phyloP scores from a whole-genome alignment of 2,329 filamentous ascomycete species.

The Paecilomyces niveus region DNA sequence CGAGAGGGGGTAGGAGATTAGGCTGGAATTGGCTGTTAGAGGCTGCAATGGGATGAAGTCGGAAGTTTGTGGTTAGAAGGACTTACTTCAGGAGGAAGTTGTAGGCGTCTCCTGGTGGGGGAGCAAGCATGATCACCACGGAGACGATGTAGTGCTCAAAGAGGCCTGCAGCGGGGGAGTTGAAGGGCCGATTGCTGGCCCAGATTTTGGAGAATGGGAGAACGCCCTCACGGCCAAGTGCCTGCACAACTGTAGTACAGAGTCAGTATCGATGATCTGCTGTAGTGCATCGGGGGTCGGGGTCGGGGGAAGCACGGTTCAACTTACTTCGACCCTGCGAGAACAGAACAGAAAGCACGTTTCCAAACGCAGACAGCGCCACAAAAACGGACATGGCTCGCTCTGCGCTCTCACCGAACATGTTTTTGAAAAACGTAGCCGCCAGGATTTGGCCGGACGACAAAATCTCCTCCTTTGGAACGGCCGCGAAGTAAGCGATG shows the following conservation, averaged over 20 bases:
- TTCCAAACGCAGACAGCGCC: conserved; percentile 55
- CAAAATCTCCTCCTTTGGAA: conserved; percentile 50
- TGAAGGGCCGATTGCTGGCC: conserved; percentile 62
- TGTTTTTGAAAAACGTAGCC: conserved; percentile 52
- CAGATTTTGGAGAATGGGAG: conserved; percentile 60
- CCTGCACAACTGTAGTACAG: conserved; percentile 33
- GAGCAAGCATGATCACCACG: conserved; percentile 58
- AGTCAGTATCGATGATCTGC: not conserved
- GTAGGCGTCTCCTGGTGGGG: conserved; percentile 61
- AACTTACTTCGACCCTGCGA: conserved; percentile 33
- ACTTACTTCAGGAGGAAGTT: conserved; percentile 49
- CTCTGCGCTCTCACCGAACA: conserved; percentile 50
- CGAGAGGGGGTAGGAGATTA: conserved; percentile 35
- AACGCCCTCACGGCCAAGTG: conserved; percentile 63
- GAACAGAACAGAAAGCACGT: conserved; percentile 53
- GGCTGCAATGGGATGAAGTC: not conserved
- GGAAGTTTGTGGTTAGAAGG: not conserved
- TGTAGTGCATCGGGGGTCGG: not conserved
- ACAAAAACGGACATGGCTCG: conserved; percentile 55
- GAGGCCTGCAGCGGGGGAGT: conserved; percentile 51
- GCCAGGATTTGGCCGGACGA: conserved; percentile 49
- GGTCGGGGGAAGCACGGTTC: not conserved
- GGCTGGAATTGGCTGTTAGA: conserved; percentile 12
- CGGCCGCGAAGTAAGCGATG: conserved; percentile 53
- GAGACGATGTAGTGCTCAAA: conserved; percentile 62